phyloP scores from a whole-genome alignment of 331 rosid species.

The Malus hybrid region DNA sequence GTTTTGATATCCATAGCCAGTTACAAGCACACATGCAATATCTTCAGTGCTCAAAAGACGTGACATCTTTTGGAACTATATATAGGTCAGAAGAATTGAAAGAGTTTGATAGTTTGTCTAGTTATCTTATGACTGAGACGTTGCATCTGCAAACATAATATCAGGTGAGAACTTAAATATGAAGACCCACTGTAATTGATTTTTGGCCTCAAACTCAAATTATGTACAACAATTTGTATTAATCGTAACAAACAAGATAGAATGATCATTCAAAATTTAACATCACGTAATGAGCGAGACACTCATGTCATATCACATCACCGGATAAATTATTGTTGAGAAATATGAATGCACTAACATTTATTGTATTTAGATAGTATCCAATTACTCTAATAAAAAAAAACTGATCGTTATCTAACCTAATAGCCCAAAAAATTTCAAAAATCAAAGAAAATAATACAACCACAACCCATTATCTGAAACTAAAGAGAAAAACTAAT shows the following conservation, averaged over 20 bases:
- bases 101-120: neutral
- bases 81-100: neutral
- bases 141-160: neutral
- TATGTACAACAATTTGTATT: neutral
- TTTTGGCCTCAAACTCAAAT: neutral
- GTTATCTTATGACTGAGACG: neutral
- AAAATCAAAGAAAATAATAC: no score
- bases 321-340: no score
- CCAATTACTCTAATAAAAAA: no score
- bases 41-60: neutral
- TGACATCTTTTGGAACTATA: neutral
- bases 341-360: neutral
- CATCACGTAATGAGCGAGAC: no score
- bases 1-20: neutral
- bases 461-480: neutral
- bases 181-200: neutral
- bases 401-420: neutral
- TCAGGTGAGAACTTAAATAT: neutral
- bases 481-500: neutral
- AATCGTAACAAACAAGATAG: neutral
- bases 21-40: neutral
- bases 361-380: neutral
- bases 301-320: no score
- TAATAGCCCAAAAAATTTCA: neutral
- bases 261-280: neutral